Base-by-base conservation (phyloP, 768 basidiomycete genomes). In the Pulveroboletus sp. region DNA sequence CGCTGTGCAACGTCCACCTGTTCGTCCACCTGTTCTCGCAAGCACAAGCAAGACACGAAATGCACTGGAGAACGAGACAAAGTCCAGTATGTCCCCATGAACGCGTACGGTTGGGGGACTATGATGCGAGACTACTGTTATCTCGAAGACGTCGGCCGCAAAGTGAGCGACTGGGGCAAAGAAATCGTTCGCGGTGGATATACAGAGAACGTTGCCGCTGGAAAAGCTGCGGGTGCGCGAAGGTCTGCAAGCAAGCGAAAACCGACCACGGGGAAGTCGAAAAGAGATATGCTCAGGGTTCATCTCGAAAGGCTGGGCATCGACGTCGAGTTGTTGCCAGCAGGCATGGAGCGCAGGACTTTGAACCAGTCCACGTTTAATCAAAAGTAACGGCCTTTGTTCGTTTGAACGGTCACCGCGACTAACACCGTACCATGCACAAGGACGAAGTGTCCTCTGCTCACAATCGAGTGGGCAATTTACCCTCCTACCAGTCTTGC, bases 61-160 rank as follows among this genome's bases (percentile, higher is more conserved):
- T 93, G 90, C 62, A 77, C 79, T 0, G 91, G 90, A 11, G 72
- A 80, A 51, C 83, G 90, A 47, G 76, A 93, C 70, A 85, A 83
- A 60, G 81, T 73, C 0, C 77, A 76, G 3, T 90, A 83, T 63
- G 81, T 93, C 14, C 80, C 86, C 12, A 85, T 93, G 82, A 92
- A 89, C 58, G 63, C 81, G 57, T 95, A 92, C 61, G 79, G 81
- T 5, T 91, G 88, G 80, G 89, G 90, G 9, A 77, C 79, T 23
- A 85, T 95, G 83, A 87, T 92, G 83, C 79, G 85, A 58, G 93
- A 96, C 69, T 96, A 93, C 65, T 74, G 76, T 35, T 93, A 83
- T 63, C 73, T 96, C 56, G 93, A 96, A 69, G 88, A 91, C 16
- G 68, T 92, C 26, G 82, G 87, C 19, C 70, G 93, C 55, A 83